Base-by-base conservation (phyloP, 1,139 yeast species). In the Scheffersomyces insectosa region DNA sequence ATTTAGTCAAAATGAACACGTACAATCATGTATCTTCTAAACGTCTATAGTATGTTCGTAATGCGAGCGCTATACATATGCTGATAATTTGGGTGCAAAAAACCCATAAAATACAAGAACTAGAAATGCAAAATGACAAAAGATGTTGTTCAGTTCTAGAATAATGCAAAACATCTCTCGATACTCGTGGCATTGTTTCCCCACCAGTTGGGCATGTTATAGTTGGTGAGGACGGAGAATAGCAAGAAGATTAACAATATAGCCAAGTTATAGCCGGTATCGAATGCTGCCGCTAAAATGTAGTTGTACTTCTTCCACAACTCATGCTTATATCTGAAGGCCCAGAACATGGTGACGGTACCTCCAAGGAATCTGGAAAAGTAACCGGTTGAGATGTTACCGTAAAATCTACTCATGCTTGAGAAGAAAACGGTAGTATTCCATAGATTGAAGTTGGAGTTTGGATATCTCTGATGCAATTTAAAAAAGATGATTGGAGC, bases 401-500 rank as follows among this genome's bases (percentile, higher is more conserved):
- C 80, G 47, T 74, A 75, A 54, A 75, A 75, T 13, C 42, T 59
- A 33, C 76, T 66, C 72, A 75, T 65, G 16, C 75, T 62, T 5
- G 79, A 71, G 43, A 74, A 75, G 43, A 75, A 62, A 3, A 75
- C 78, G 0, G 80, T 74, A 7, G 77, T 66, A 52, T 75, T 75
- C 75, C 75, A 70, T 30, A 60, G 55, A 27, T 63, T 61, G 25
- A 56, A 47, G 10, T 47, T 46, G 35, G 54, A 48, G 12, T 39
- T 36, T 3, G 62, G 60, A 36, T 48, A 59, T 1, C 44, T 42
- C 16, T 49, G 57, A 48, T 68, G 68, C 15, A 68, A 48, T 7
- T 39, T 37, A 43, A 55, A 72, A 4, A 74, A 43, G 1, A 58
- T 35, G 3, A 68, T 14, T 0, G 80, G 80, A 3, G 63, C 63